Base-by-base conservation (phyloP, 139 green algal species). In the Nannochloris sp. region DNA sequence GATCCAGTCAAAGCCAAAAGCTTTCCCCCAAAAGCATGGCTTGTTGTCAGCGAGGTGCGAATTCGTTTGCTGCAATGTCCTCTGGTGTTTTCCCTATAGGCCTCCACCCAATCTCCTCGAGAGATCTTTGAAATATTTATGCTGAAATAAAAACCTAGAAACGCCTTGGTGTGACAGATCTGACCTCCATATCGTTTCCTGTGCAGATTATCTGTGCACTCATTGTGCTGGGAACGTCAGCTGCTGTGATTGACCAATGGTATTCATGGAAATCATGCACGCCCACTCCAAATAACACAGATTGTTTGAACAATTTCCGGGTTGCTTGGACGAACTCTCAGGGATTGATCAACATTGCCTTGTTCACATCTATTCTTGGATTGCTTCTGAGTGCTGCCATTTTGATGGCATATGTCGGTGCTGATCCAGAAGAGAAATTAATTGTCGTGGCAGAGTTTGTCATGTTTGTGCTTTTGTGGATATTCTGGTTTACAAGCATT, bases 221-320 rank as follows among this genome's bases (percentile, higher is more conserved):
- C 18, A 53, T 53, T 24, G 46, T 53, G 11, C 46, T 53, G 11
- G 46, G 46, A 21, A 53, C 46, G 6, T 53, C 46, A 19, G 46
- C 46, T 19, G 46, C 46, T 25, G 46, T 53, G 46, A 53, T 53
- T 53, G n/a, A 53, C n/a, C 18, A 53, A 25, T 53, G 46, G 46
- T 9, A 7, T 12, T 53, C 18, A 9, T 19, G 46, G n/a, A 53
- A 19, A 25, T 25, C 46, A 53, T 25, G 16, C 46, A 40, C 34
- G 2, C 34, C 34, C 34, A 12, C 34, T 40, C 8, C 9, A 40
- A 11, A 40, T 40, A 40, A 40, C 9, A 10, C 8, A 40, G 34
- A 40, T 12, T 40, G 34, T 40, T 10, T 40, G 34, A 11, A 40
- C 4, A 40, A 9, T 40, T 12, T 40, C 34, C 7, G 34, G 34